phyloP scores from a whole-genome alignment of 495 filamentous ascomycete species.

The Podospora anserina region DNA sequence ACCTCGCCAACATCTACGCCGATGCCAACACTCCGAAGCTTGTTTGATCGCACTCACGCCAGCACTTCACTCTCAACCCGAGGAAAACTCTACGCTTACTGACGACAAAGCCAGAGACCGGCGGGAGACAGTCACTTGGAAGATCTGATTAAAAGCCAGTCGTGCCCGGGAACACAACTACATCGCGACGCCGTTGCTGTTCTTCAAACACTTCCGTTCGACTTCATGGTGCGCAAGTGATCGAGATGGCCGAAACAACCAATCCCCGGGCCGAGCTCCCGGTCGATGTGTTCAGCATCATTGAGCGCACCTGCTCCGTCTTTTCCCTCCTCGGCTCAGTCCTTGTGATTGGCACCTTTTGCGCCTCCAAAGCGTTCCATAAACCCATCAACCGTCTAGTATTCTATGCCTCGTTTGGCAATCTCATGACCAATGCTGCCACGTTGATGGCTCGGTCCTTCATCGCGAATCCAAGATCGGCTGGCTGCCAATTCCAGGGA shows the following conservation, averaged over 20 bases:
- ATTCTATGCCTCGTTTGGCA: constrained; percentile 82
- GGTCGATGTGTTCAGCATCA: constrained; percentile 50
- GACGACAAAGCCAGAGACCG: not conserved
- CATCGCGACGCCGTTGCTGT: no score
- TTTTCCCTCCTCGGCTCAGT: constrained; percentile 69
- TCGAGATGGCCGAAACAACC: not conserved
- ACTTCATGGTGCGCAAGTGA: not conserved
- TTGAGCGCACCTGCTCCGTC: constrained; percentile 65
- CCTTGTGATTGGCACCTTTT: constrained; percentile 72
- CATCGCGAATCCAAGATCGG: constrained; percentile 42
- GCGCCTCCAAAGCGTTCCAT: constrained; percentile 55
- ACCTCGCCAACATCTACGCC: not conserved
- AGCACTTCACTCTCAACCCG: constrained; percentile 3
- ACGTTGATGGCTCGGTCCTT: constrained; percentile 66
- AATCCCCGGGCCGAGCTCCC: not conserved
- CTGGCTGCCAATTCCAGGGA: constrained; percentile 71
- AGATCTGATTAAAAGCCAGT: not conserved
- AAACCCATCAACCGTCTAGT: constrained; percentile 82
- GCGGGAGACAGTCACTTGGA: not conserved
- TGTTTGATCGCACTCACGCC: constrained; percentile 3
- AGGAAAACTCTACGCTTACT: not conserved
- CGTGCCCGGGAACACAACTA: no score
- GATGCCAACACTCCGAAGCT: not conserved
- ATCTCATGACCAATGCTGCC: constrained; percentile 75
- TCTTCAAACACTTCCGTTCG: not conserved